Evolutionary conservation across 1,139 yeast genomes (phyloP).

Genomic region (Kluyveromyces sp.): DNA sequence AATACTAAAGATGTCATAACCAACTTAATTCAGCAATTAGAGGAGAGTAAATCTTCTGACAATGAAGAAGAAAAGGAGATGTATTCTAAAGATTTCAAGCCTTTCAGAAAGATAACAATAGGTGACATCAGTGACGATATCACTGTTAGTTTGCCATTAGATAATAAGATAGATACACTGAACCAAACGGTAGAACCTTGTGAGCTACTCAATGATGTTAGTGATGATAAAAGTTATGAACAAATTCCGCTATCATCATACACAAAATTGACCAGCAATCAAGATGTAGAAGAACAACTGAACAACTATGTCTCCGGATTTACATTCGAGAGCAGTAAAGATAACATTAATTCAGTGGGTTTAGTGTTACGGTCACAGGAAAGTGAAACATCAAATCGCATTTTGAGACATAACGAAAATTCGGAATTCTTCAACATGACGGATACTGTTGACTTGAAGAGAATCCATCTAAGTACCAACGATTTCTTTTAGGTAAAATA

Average conservation of each 20-base stretch:
- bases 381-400: neutral
- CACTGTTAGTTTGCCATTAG: neutral
- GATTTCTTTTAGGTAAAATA: neutral
- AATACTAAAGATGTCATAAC: slow-evolving; percentile 2
- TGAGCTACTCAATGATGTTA: neutral
- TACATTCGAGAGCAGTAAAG: slow-evolving; percentile 2
- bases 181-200: neutral
- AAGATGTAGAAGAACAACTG: slow-evolving; percentile 5
- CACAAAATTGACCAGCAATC: neutral
- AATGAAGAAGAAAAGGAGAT: neutral
- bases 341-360: neutral
- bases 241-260: neutral
- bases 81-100: neutral
- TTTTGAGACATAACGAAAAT: neutral
- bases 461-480: slow-evolving; percentile 1
- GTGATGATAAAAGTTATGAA: neutral
- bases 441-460: neutral
- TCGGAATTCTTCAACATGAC: slow-evolving; percentile 2
- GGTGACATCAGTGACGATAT: neutral
- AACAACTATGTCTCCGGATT: slow-evolving; percentile 7
- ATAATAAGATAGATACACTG: neutral
- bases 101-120: neutral
- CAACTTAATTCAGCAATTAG: neutral
- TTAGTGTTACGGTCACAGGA: neutral
- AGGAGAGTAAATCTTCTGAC: neutral